Percentiles rank a stretch among this genome's conserved stretches.
These are phyloP conservation scores for Gamarada debralockiae DNA, from an alignment of 495 filamentous ascomycete species.

Conservation along the genomic window DNA sequence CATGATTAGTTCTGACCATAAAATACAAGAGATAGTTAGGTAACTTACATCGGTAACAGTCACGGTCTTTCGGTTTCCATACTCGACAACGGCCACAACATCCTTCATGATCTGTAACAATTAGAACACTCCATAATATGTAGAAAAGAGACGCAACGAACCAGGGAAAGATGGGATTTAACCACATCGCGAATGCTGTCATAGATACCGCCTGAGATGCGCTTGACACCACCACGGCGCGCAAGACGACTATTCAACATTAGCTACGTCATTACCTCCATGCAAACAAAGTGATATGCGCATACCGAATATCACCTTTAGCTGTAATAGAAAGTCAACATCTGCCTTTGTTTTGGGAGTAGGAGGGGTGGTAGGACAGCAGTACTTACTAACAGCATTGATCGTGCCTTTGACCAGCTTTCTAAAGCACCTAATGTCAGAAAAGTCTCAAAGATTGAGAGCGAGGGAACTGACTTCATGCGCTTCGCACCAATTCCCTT, in stretches of 20 bases:
- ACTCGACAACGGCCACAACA: slow-evolving; percentile 45
- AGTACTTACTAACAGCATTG: neutral
- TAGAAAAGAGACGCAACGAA: slow-evolving; percentile 28
- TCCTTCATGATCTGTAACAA: slow-evolving; percentile 46
- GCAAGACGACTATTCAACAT: slow-evolving; percentile 60
- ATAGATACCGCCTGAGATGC: slow-evolving; percentile 69
- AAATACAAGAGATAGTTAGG: too few species aligned
- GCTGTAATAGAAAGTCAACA: neutral
- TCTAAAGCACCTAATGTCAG: neutral
- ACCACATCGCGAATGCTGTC: slow-evolving; percentile 57
- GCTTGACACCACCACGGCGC: slow-evolving; percentile 72
- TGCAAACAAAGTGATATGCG: neutral
- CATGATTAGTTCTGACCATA: too few species aligned
- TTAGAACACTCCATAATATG: neutral
- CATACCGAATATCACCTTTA: neutral
- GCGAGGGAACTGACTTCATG: neutral
- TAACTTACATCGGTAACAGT: slow-evolving; percentile 58
- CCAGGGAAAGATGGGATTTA: slow-evolving; percentile 46
- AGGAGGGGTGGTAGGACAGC: neutral
- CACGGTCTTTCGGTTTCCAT: slow-evolving; percentile 50
- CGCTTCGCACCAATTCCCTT: neutral
- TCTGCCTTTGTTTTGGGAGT: too few species aligned
- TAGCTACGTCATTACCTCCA: neutral
- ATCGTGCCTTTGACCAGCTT: neutral
- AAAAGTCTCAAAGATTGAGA: neutral